Evolutionary conservation across 1,284 basidiomycete genomes (phyloP), one percentile per base, ranked within the genome.

Genomic region (Rhodotorula sp.): DNA sequence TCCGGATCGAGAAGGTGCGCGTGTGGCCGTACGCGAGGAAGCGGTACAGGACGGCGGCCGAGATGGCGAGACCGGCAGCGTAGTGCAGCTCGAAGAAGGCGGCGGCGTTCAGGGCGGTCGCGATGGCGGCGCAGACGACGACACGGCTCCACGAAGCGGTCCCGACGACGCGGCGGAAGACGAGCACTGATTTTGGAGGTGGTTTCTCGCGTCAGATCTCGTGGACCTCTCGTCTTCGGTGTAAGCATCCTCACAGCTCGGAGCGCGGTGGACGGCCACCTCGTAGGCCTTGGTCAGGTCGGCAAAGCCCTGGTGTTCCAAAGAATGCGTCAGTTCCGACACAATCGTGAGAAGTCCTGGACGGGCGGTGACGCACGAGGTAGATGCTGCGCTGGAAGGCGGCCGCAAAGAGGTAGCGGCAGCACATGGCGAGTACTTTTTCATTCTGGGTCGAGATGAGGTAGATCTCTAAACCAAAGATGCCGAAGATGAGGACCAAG

Each of bases 1-100:
- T 56, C 14, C 74, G 71, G 52, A 75, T 64, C 21, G 69, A 71
- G 64, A 75, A 65, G n/a, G 48, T 61, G 14, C 58, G n/a, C 39
- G 34, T 43, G 31, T 61, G 69, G 12, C 64, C 16, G 14, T 15
- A 15, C 2, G 59, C 39, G n/a, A 71, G 12, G n/a, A 65, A 56
- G 43, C 68, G 62, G 59, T 65, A 66, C 26, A 75, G 29, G 56
- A 73, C 63, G 6, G 74, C 71, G 14, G 58, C 49, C 23, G 65
- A 26, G 51, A 71, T 31, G 48, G 52, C 43, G 34, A 49, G 47
- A 49, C 48, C 59, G 54, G 62, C 46, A 5, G 61, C 18, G 26
- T 21, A 21, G 58, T 60, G 31, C 23, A 61, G 6, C 16, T 59
- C 21, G 51, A 69, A 64, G 62, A 62, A 73, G 16, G 67, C n/a